Evolutionary conservation across 1,284 basidiomycete genomes (phyloP), one percentile per base, ranked within the genome.

Genomic region (Cryptococcus sp.): DNA sequence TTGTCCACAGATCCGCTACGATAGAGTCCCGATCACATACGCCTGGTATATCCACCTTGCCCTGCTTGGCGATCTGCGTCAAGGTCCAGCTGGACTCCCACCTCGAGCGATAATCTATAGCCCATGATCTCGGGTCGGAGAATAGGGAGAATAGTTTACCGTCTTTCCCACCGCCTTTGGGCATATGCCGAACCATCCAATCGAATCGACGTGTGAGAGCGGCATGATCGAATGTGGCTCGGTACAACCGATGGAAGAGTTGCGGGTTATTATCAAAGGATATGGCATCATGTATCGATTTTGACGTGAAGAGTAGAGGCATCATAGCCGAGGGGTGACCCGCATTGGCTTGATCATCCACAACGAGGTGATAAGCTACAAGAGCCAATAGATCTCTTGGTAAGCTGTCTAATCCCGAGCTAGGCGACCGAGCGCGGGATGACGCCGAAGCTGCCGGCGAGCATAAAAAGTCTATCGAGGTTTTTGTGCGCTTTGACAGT

Each of bases 171-270:
- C 58, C 57, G 22, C 45, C 26, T 13, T 50, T 55, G 3, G 55
- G n/a, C 15, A 73, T 39, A 43, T 72, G 61, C 11, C 66, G 61
- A n/a, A 66, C 60, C 63, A 71, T 70, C 69, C 67, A 73, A 22
- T 71, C 58, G 37, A 70, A 78, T 39, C 78, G 66, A 22, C 77
- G 55, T 20, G 61, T 46, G 44, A 77, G 46, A 7, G 77, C 76
- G 13, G 63, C 63, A 13, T 62, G 57, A 58, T 81, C 79, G 57
- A 79, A 80, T 7, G 78, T 77, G 25, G 65, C 67, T 25, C 70
- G 59, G 65, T 78, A 79, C 17, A 81, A 64, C 26, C 65, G 56
- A 51, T 76, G 69, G 59, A 79, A 80, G 16, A 81, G 71, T n/a
- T 72, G 63, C 0, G 77, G 75, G 57, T 80, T 80, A 54, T 64